Evolutionary conservation across 805 yeast species (phyloP).

Genomic region (Schwanniomyces sp.): DNA sequence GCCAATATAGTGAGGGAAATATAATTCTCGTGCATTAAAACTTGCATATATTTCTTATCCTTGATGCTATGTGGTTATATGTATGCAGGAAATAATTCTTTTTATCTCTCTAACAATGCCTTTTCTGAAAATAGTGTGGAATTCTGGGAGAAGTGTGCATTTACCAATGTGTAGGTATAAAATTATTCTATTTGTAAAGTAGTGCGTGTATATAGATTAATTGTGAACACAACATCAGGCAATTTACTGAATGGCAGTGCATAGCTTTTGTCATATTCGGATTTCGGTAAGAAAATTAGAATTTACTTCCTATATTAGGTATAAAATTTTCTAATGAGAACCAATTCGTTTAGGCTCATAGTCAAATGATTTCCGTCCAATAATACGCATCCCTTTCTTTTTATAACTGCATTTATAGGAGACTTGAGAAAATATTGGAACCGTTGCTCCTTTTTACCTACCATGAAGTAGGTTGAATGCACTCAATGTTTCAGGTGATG

Average conservation of each 20-base stretch:
- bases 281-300: background rate
- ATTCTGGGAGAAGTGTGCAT: background rate
- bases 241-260: background rate
- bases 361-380: background rate
- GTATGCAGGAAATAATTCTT: background rate
- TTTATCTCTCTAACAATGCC: background rate
- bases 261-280: background rate
- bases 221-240: background rate
- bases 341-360: background rate
- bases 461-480: too few relatives aligned
- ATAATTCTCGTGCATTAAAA: background rate
- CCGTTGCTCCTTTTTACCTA: too few relatives aligned
- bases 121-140: background rate
- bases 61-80: background rate
- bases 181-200: background rate
- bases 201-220: background rate
- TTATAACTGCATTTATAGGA: too few relatives aligned
- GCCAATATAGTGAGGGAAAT: background rate
- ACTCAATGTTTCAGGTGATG: too few relatives aligned
- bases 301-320: background rate
- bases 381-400: too few relatives aligned
- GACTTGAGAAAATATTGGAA: too few relatives aligned
- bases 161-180: background rate
- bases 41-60: background rate
- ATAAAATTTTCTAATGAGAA: background rate